Conservation (phyloP, 768 basidiomycete genomes). For the Trametes cubensis region DNA sequence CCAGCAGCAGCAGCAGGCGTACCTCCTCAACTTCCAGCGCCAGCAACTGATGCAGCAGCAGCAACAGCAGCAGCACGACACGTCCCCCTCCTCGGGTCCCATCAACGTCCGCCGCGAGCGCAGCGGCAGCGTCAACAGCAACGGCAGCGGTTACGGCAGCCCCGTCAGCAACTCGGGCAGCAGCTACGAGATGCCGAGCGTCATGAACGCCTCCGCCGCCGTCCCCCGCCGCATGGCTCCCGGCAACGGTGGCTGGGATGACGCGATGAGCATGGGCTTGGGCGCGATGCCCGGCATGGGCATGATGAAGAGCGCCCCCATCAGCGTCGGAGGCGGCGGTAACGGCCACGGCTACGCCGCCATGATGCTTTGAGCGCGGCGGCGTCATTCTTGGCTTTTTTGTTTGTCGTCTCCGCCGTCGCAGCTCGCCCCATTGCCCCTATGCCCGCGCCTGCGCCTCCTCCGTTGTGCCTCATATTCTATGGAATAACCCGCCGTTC, state of each 20-base stretch:
- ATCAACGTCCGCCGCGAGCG: constrained; percentile 33
- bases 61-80: constrained; percentile 29
- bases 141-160: constrained; percentile 28
- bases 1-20: constrained; percentile 35
- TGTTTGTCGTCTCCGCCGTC: background rate
- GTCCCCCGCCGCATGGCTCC: constrained; percentile 34
- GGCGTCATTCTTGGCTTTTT: background rate
- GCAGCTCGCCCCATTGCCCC: no score
- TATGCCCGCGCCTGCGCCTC: background rate
- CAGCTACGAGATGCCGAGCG: constrained; percentile 40
- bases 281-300: constrained; percentile 34
- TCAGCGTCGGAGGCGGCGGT: constrained; percentile 42
- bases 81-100: constrained; percentile 16
- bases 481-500: background rate
- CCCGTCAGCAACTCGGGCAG: constrained; percentile 32
- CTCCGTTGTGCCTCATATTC: background rate
- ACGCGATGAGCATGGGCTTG: constrained; percentile 34
- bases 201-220: constrained; percentile 26
- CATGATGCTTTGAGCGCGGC: constrained; percentile 39
- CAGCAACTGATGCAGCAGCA: constrained; percentile 35
- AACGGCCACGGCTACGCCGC: constrained; percentile 42
- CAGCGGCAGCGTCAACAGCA: constrained; percentile 42
- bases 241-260: constrained; percentile 27
- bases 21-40: constrained; percentile 27
- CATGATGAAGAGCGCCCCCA: constrained; percentile 37